Conservation (phyloP, 164 flowering plant species). For the Platanus orientalis region DNA sequence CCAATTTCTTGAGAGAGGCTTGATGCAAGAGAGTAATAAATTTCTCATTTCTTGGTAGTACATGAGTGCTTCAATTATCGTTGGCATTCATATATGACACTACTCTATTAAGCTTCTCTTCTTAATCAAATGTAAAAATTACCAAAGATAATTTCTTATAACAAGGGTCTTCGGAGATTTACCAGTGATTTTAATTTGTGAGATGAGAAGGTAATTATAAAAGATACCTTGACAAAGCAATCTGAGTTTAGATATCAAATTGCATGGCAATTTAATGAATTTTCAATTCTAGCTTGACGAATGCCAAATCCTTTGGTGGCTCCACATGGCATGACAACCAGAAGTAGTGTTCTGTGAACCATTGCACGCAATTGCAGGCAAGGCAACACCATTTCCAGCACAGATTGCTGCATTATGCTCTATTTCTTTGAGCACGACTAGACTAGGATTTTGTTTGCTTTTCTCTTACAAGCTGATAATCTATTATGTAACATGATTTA, state of each 20-base stretch:
- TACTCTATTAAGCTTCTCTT: neutral
- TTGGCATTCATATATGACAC: too few relatives aligned
- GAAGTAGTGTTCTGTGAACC: neutral
- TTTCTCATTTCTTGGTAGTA: neutral
- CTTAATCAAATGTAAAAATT: too few relatives aligned
- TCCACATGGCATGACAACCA: neutral
- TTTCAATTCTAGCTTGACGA: neutral
- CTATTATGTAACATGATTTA: too few relatives aligned
- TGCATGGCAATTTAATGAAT: neutral
- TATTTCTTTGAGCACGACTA: too few relatives aligned
- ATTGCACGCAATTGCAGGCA: neutral
- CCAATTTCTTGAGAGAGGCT: constrained; percentile 1
- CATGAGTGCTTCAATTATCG: neutral
- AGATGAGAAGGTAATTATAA: constrained; percentile 1
- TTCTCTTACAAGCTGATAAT: too few relatives aligned
- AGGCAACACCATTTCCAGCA: neutral
- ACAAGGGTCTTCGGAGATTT: neutral
- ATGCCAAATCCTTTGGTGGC: constrained; percentile 1
- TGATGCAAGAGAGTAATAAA: neutral
- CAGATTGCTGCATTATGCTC: neutral
- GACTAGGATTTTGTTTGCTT: too few relatives aligned
- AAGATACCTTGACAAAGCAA: neutral
- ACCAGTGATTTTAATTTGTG: neutral
- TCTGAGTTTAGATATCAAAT: neutral
- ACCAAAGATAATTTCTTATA: neutral